A percentile compares a stretch with the other conserved stretches of the same genome.
Conservation (phyloP, 2,329 filamentous ascomycete genomes). For the Bipolaris zeicola region DNA sequence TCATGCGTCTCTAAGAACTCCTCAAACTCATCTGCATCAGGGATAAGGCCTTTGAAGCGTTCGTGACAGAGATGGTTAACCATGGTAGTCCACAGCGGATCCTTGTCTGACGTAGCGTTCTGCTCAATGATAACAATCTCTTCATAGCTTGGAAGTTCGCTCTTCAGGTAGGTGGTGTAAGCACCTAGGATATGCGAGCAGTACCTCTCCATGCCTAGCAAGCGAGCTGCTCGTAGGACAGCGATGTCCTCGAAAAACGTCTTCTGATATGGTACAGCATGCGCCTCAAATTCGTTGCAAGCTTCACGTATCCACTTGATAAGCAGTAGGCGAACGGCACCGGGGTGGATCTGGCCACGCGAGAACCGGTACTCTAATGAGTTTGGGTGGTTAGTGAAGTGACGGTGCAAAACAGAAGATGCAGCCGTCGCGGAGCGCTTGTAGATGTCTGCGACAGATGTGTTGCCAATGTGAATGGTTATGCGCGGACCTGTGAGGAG, state of each 20-base stretch:
- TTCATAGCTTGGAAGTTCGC: constrained; percentile 16
- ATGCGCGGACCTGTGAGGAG: constrained; percentile 14
- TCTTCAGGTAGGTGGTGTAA: constrained; percentile 17
- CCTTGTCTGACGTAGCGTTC: constrained; percentile 10
- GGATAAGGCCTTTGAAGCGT: constrained; percentile 1
- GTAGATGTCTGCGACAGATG: constrained; percentile 2
- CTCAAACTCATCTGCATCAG: background rate
- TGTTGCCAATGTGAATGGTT: constrained; percentile 12
- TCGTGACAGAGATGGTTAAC: constrained; percentile 20
- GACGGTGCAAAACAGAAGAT: constrained; percentile 11
- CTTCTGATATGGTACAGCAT: constrained; percentile 4
- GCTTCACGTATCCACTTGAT: constrained; percentile 13
- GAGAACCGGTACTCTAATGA: constrained; percentile 10
- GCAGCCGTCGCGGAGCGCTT: constrained; percentile 25
- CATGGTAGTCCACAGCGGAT: constrained; percentile 23
- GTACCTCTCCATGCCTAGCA: constrained; percentile 24
- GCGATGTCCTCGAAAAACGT: constrained; percentile 14
- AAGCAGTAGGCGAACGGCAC: constrained; percentile 13
- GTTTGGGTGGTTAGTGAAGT: constrained; percentile 16
- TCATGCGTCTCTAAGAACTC: background rate
- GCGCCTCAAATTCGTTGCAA: constrained; percentile 11
- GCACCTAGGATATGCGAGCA: constrained; percentile 5
- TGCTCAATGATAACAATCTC: constrained; percentile 18
- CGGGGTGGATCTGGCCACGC: background rate
- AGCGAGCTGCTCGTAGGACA: constrained; percentile 14